Evolutionary conservation across 306 rosid species (phyloP), one percentile per base, ranked within the genome.

Genomic region (Quercus parvula): DNA sequence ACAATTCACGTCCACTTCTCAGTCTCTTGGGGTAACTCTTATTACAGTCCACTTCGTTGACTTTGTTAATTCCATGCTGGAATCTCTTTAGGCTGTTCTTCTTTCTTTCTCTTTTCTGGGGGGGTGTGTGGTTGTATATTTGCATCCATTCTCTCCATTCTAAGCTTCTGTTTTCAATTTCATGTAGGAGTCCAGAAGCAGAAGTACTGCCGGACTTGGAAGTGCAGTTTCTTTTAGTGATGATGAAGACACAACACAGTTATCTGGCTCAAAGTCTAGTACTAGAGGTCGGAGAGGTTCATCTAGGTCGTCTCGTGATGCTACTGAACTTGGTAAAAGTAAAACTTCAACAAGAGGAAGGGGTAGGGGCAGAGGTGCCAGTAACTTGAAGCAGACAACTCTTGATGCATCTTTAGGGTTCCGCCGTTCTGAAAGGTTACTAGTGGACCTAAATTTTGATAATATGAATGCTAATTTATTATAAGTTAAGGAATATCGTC

Each of bases 371-470:
- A 77, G 85, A 72, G 74, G 77, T 31, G 71, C 94, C 75, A 80
- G 84, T 83, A 82, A 80, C 78, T 71, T 89, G 87, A 95, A 95
- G 92, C 98, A 95, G 92, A 87, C 91, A 30, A 95, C 99, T 69
- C 97, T 95, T 35, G 98, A 95, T 77, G 92, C 89, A 84, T 66
- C 99, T 70, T 81, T 91, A 70, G 97, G 95, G 59, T 86, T 95
- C 84, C 97, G 92, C 79, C 52, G 22, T 71, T 91, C 97, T 69
- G 93, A 93, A 79, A 91, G 99, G 98, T 95, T 70, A 71, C 58
- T 71, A 73, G 84, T 83, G 62, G 25, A 27, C 77, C 71, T 76
- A 61, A 59, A 19, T 11, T 67, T 67, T 67, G 51, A 33, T n/a
- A 38, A 19, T 67, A 19, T 67, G 19, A 35, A 2, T 35, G 56